Evolutionary conservation across 2,329 filamentous ascomycete genomes (phyloP), one percentile per base, ranked within the genome.

Genomic region (Botryotinia calthae): DNA sequence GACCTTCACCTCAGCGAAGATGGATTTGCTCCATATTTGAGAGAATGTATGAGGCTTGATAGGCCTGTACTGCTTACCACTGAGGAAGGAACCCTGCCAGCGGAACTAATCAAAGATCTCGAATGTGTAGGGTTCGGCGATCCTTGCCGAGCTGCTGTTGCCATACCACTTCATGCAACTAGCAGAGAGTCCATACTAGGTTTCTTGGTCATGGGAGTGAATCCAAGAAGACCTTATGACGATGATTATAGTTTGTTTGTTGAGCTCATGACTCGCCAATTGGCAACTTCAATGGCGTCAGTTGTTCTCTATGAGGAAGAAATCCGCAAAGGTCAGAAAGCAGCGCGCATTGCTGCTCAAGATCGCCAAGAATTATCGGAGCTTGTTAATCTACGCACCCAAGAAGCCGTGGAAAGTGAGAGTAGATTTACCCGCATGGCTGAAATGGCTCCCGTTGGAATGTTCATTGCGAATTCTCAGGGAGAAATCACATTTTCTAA

Each of bases 251-350:
- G 89, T 75, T 84, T 95, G 0, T 96, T 95, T 77, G 86, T 95
- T 54, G 90, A 92, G 77, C 85, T 95, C 1, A 82, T 95, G 8
- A 91, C 90, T 64, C 87, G 92, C 34, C 93, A 95, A 79, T 84
- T 95, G 14, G 92, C 91, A 14, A 95, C 93, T 0, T 94, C 92
- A 0, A 86, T 95, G 80, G 93, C 93, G 1, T 95, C 92, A 0
- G 93, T 95, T 0, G 91, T 95, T 0, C 82, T 96, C 2, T 95
- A 95, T 73, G 93, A 95, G 79, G 93, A 95, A 76, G 93, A 96
- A 79, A 94, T 95, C 75, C 88, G 87, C 73, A 87, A 92, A 74
- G 91, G 92, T 0, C 90, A 94, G 81, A 87, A 86, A 77, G 93
- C 92, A 1, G 93, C 93, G 31, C 89, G 88, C 72, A 84, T 94